phyloP scores from a whole-genome alignment of 805 yeast genomes.

The Middelhovenomyces tepae region DNA sequence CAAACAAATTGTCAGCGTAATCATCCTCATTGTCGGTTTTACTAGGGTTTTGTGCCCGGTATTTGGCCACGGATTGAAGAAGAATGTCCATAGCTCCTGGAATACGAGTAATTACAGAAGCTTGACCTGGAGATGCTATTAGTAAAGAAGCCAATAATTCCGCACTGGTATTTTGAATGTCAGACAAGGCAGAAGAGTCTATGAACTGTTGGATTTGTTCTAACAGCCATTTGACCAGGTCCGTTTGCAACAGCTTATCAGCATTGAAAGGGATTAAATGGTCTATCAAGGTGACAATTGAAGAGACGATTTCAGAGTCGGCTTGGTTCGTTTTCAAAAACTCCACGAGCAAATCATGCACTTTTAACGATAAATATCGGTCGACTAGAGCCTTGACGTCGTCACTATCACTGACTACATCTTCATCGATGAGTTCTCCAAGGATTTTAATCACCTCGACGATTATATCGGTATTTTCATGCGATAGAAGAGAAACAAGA shows the following conservation, averaged over 20 bases:
- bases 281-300: slow-evolving; percentile 1
- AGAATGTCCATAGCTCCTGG: slow-evolving; percentile 6
- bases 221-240: neutral
- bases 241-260: slow-evolving; percentile 1
- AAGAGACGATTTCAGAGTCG: neutral
- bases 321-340: slow-evolving; percentile 1
- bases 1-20: slow-evolving; percentile 10
- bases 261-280: neutral
- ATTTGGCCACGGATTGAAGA: slow-evolving; percentile 7
- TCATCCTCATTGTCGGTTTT: slow-evolving; percentile 10
- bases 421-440: slow-evolving; percentile 11
- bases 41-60: slow-evolving; percentile 5
- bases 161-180: neutral
- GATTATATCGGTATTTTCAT: slow-evolving; percentile 16
- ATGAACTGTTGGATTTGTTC: neutral
- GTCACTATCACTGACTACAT: neutral
- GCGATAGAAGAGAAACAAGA: slow-evolving; percentile 12
- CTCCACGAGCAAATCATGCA: neutral
- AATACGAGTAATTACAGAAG: neutral
- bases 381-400: neutral
- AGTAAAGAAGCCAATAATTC: slow-evolving; percentile 1
- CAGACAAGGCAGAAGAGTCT: no score
- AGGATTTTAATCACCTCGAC: slow-evolving; percentile 7
- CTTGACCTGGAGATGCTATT: neutral
- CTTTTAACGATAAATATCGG: neutral